A percentile compares a stretch with the other conserved stretches of the same genome.
Evolutionary conservation across 352 stramenopile species (phyloP).

Genomic region (Globisporangium orthogonon): DNA sequence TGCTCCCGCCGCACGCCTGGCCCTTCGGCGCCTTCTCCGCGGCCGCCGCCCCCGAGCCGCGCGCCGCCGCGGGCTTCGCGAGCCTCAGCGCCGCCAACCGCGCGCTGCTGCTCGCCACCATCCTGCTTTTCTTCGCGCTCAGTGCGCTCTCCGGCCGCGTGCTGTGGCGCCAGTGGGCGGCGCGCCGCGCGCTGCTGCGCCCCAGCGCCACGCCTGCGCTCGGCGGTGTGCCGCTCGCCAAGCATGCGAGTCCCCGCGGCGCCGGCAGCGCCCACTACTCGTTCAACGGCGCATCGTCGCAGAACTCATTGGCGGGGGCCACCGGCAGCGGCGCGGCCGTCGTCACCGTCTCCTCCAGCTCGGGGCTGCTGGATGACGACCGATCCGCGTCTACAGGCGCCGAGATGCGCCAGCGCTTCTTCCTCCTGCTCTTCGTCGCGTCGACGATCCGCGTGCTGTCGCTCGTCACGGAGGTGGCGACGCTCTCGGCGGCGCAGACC

Average conservation of each 20-base stretch:
- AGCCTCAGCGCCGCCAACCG: slow-evolving; percentile 38
- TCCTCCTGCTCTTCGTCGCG: slow-evolving; percentile 64
- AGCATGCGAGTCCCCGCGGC: slow-evolving; percentile 8
- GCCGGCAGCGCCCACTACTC: slow-evolving; percentile 9
- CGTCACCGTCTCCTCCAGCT: slow-evolving; percentile 18
- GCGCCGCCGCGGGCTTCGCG: slow-evolving; percentile 12
- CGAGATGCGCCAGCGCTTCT: slow-evolving; percentile 74
- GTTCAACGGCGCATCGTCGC: slow-evolving; percentile 26
- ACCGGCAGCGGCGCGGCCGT: neutral
- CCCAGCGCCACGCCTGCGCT: slow-evolving; percentile 1
- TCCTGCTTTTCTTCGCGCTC: slow-evolving; percentile 56
- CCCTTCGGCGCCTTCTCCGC: neutral
- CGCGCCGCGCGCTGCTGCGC: slow-evolving; percentile 19
- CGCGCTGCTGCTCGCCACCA: slow-evolving; percentile 39
- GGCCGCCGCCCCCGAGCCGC: neutral
- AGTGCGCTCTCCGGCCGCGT: slow-evolving; percentile 49
- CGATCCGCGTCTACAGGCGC: slow-evolving; percentile 49
- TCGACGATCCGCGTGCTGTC: slow-evolving; percentile 55
- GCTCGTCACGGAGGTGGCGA: slow-evolving; percentile 52
- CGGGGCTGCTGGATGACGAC: slow-evolving; percentile 47
- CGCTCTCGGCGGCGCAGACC: slow-evolving; percentile 30
- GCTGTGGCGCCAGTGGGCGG: slow-evolving; percentile 37
- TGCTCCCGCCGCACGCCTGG: neutral
- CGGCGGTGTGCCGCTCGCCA: slow-evolving; percentile 3
- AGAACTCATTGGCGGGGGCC: neutral